A percentile compares a stretch with the other conserved stretches of the same genome.
Evolutionary conservation across 1,284 basidiomycete genomes (phyloP).

Genomic region (Phellopilus nigrolimitatus): DNA sequence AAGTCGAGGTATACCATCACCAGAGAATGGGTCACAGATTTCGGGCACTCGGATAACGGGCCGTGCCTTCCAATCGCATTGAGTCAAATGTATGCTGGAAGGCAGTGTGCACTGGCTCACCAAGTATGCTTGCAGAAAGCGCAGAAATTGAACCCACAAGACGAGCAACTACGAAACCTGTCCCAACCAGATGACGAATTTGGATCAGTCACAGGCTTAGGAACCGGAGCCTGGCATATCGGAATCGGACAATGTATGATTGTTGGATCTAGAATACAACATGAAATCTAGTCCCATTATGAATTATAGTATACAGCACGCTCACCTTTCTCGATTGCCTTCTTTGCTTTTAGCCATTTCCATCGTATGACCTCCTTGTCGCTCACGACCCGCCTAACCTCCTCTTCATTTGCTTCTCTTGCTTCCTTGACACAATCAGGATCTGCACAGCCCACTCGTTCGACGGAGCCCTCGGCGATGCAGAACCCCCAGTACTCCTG

Average conservation of each 20-base stretch:
- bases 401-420: conserved; percentile 59
- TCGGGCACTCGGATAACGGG: conserved; percentile 57
- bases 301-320: not conserved
- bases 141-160: conserved; percentile 69
- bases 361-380: conserved; percentile 60
- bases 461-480: conserved; percentile 68
- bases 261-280: conserved; percentile 52
- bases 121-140: conserved; percentile 71
- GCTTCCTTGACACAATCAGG: conserved; percentile 66
- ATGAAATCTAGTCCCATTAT: not conserved
- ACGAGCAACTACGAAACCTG: conserved; percentile 59
- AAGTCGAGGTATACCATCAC: conserved; percentile 58
- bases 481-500: conserved; percentile 70
- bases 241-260: conserved; percentile 71
- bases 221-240: conserved; percentile 66
- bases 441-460: conserved; percentile 68
- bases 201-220: conserved; percentile 38
- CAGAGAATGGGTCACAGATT: conserved; percentile 55
- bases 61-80: conserved; percentile 55
- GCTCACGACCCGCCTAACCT: conserved; percentile 65
- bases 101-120: conserved; percentile 33
- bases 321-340: conserved; percentile 61
- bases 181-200: conserved; percentile 61
- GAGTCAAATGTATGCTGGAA: conserved; percentile 1
- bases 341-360: conserved; percentile 69